These are phyloP conservation scores for Nyssa sinensis DNA, from an alignment of 148 eudicot species.

Conservation along the genomic window DNA sequence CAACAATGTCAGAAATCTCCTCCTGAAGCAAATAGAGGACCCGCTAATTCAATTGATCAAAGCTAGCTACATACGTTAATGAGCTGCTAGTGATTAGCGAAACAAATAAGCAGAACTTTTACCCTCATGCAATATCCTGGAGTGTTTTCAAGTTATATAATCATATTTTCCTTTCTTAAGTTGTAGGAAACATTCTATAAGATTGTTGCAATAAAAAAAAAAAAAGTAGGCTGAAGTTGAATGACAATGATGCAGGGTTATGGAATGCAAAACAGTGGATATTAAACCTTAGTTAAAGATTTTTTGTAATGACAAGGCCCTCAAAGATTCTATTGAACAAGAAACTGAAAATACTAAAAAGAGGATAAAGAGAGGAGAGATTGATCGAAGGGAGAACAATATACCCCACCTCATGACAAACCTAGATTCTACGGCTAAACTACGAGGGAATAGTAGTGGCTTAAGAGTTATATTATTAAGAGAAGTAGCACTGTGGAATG, in stretches of 20 bases:
- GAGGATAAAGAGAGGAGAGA: background rate
- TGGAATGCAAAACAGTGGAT: no score
- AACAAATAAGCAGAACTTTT: no score
- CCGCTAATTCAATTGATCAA: no score
- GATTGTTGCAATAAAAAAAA: no score
- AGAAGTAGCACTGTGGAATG: background rate
- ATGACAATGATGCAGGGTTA: no score
- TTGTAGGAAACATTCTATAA: no score
- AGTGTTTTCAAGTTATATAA: background rate
- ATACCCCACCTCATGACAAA: background rate
- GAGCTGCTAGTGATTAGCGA: background rate
- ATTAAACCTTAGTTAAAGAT: background rate
- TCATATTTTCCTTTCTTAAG: background rate
- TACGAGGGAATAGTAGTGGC: background rate
- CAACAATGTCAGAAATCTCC: conserved; percentile 3
- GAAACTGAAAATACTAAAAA: background rate
- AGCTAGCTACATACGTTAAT: background rate
- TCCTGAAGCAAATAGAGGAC: background rate
- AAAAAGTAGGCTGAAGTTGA: background rate
- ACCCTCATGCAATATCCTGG: background rate
- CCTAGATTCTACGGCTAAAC: background rate
- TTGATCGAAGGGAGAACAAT: no score
- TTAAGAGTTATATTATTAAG: background rate
- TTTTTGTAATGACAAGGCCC: background rate
- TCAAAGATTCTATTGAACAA: no score